Evolutionary conservation across 176 grass and related monocot genomes (phyloP).

Genomic region (Eleusine coracana): DNA sequence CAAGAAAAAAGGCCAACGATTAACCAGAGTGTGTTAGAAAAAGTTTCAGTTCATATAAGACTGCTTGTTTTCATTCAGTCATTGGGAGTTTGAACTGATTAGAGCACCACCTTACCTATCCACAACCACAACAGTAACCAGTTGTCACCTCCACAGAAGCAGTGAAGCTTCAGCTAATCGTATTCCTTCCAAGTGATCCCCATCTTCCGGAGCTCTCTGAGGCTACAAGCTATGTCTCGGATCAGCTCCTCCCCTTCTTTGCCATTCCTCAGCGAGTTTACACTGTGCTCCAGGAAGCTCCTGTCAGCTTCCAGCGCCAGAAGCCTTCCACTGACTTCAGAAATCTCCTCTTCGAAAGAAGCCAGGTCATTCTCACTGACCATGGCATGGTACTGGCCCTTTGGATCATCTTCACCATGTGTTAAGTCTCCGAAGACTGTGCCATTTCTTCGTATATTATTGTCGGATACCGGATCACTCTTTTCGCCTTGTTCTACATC

Average conservation of each 20-base stretch:
- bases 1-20: not conserved
- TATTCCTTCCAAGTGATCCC: constrained; percentile 47
- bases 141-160: not conserved
- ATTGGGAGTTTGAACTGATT: not conserved
- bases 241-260: constrained; percentile 58
- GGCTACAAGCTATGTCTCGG: constrained; percentile 62
- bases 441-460: constrained; percentile 29
- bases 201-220: constrained; percentile 61
- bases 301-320: constrained; percentile 66
- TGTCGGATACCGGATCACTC: not conserved
- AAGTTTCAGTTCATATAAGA: not conserved
- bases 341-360: constrained; percentile 56
- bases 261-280: constrained; percentile 75
- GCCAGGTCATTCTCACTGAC: constrained; percentile 43
- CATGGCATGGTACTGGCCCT: constrained; percentile 37
- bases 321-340: constrained; percentile 56
- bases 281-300: constrained; percentile 77
- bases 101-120: constrained; percentile 27
- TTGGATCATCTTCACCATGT: constrained; percentile 8
- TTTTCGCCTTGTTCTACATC: constrained; percentile 6
- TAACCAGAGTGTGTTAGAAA: not conserved
- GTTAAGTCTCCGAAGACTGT: not conserved
- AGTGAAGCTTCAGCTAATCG: constrained; percentile 36
- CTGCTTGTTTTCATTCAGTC: no score
- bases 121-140: not conserved